Conservation (phyloP, 2,329 filamentous ascomycete species). For the Trichothecium sympodiale region DNA sequence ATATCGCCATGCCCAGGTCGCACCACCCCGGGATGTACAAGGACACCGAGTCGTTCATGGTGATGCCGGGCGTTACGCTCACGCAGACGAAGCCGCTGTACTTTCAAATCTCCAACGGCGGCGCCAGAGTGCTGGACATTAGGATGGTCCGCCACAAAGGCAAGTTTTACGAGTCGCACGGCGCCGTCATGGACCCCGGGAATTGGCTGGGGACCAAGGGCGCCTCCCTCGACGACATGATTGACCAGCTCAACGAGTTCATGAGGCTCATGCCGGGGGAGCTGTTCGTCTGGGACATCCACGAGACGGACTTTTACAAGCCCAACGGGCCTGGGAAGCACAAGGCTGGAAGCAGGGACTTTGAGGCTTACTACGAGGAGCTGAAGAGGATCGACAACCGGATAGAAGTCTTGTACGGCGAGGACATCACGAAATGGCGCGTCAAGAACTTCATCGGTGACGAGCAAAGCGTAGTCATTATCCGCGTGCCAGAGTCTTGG, state of each 20-base stretch:
- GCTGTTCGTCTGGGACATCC: slow-evolving; percentile 20
- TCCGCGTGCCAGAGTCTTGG: slow-evolving; percentile 16
- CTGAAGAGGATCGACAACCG: slow-evolving; percentile 13
- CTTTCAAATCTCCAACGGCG: slow-evolving; percentile 15
- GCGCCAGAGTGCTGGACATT: slow-evolving; percentile 18
- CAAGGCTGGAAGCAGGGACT: slow-evolving; percentile 6
- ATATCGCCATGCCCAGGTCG: slow-evolving; percentile 18
- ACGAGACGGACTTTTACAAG: slow-evolving; percentile 3
- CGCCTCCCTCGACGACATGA: slow-evolving; percentile 15
- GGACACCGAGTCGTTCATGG: background rate
- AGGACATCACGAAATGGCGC: slow-evolving; percentile 14
- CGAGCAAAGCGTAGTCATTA: slow-evolving; percentile 13
- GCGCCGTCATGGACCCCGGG: slow-evolving; percentile 7
- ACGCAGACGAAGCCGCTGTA: slow-evolving; percentile 14
- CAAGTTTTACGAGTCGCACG: slow-evolving; percentile 13
- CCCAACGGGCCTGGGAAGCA: too few relatives aligned
- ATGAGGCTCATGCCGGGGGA: slow-evolving; percentile 17
- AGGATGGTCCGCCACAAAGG: slow-evolving; percentile 1
- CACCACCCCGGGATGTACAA: slow-evolving; percentile 19
- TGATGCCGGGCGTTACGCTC: slow-evolving; percentile 4
- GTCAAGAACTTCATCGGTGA: slow-evolving; percentile 15
- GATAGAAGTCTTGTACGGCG: slow-evolving; percentile 8
- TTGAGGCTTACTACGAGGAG: slow-evolving; percentile 9
- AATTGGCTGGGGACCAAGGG: slow-evolving; percentile 2
- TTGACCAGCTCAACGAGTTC: slow-evolving; percentile 17